Evolutionary conservation across 768 basidiomycete genomes (phyloP), one percentile per base, ranked within the genome.

Genomic region (Mycena filopes): DNA sequence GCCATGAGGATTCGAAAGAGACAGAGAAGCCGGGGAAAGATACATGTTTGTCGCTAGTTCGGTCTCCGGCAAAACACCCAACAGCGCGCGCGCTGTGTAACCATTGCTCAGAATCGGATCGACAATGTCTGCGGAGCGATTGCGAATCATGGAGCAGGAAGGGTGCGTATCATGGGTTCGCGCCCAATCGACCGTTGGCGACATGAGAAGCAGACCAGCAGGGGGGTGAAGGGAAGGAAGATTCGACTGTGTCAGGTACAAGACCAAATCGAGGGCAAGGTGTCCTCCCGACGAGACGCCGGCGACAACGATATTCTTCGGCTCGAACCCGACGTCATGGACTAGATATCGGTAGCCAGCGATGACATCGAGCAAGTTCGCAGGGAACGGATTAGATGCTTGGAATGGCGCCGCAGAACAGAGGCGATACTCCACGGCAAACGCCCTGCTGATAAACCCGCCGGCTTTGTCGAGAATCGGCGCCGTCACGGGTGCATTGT

Each of bases 1-100:
- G 26, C 65, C 60, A 18, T 69, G 76, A 6, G 62, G 43, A 25
- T 56, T 43, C 2, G 28, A 33, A 7, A 69, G 21, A 4, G 33
- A 51, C 18, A 73, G 60, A 33, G 78, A 79, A n/a, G 72, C 77
- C 3, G 81, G 80, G 0, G 80, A 80, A 40, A 82, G 64, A 57
- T 77, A 82, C 10, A 67, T 69, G 61, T 72, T 78, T 53, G 65
- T 60, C n/a, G 55, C 65, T 16, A 72, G 75, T 31, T 69, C 72
- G 16, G 71, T 75, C n/a, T 70, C 46, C 11, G 73, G 74, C 25
- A 77, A 72, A 1, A 72, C 63, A 1, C 77, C 74, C 2, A 77
- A 46, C 36, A 77, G 73, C 13, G 75, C 71, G 12, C 42, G 63
- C 26, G 67, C 69, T 2, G 72, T 61, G 54, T 75, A 73, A 8